Conservation (phyloP, 805 yeast genomes). For the Candida bentonensis region DNA sequence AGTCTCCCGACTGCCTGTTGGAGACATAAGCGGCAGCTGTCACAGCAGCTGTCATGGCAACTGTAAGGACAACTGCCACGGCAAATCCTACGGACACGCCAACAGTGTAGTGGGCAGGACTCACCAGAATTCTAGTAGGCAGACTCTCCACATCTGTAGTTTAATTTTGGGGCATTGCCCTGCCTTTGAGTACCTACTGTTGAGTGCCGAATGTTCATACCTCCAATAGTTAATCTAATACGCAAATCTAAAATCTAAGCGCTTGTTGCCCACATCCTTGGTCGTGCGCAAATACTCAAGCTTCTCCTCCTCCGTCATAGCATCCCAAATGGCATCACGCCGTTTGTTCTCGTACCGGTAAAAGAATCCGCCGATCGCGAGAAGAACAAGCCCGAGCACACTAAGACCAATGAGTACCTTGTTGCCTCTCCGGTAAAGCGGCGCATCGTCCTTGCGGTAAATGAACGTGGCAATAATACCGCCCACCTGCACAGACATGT, state of each 20-base stretch:
- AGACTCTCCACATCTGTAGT: neutral
- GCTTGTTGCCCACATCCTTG: conserved; percentile 39
- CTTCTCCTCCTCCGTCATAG: conserved; percentile 35
- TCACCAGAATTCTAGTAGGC: neutral
- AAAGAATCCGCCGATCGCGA: conserved; percentile 18
- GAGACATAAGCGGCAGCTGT: too few species aligned
- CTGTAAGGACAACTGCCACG: neutral
- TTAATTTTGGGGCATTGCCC: neutral
- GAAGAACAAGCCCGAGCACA: conserved; percentile 3
- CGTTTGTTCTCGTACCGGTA: conserved; percentile 19
- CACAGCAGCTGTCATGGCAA: too few species aligned
- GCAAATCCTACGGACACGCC: neutral
- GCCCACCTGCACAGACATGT: conserved; percentile 40
- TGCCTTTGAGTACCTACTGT: too few species aligned
- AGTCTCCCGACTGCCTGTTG: too few species aligned
- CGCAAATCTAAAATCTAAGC: conserved; percentile 38
- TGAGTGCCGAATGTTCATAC: neutral
- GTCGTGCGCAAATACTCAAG: conserved; percentile 32
- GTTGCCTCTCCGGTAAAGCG: conserved; percentile 38
- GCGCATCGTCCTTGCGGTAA: conserved; percentile 34
- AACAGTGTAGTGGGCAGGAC: neutral
- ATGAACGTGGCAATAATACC: conserved; percentile 33
- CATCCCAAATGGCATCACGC: conserved; percentile 36
- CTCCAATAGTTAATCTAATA: neutral
- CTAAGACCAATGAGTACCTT: neutral